A percentile compares a stretch with the other conserved stretches of the same genome.
Conservation (phyloP, 306 rosid species). For the Medicago lupulina region DNA sequence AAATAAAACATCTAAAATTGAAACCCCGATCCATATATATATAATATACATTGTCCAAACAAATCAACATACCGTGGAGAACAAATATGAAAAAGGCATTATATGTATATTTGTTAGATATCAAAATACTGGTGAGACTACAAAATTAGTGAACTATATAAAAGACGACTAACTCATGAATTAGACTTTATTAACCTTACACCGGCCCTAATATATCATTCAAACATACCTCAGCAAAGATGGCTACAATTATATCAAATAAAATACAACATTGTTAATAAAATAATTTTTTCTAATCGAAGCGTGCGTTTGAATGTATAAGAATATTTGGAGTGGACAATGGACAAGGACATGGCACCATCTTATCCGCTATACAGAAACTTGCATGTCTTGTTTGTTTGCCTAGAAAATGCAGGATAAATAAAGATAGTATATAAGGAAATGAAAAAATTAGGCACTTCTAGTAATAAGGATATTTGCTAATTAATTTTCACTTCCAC, state of each 20-base stretch:
- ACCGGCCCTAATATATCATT: too few relatives aligned
- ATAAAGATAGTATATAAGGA: background rate
- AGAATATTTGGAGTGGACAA: constrained; percentile 57
- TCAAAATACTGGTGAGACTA: too few relatives aligned
- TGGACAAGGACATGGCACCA: constrained; percentile 59
- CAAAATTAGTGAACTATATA: too few relatives aligned
- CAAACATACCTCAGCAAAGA: too few relatives aligned
- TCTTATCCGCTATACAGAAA: constrained; percentile 49
- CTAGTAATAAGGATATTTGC: constrained; percentile 19
- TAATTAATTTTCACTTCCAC: constrained; percentile 12
- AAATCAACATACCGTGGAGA: too few relatives aligned
- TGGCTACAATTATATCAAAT: background rate
- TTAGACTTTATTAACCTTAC: too few relatives aligned
- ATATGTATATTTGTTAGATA: too few relatives aligned
- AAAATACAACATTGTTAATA: background rate
- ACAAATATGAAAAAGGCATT: too few relatives aligned
- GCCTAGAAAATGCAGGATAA: constrained; percentile 40
- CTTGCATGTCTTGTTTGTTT: constrained; percentile 45
- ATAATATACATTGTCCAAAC: too few relatives aligned
- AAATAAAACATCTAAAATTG: too few relatives aligned
- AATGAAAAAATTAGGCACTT: background rate
- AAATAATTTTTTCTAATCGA: constrained; percentile 19
- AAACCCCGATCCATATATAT: too few relatives aligned
- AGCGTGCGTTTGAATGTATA: constrained; percentile 48
- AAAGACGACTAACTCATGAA: too few relatives aligned